phyloP scores from a whole-genome alignment of 2,329 filamentous ascomycete species.

The Pseudogymnoascus sp. region DNA sequence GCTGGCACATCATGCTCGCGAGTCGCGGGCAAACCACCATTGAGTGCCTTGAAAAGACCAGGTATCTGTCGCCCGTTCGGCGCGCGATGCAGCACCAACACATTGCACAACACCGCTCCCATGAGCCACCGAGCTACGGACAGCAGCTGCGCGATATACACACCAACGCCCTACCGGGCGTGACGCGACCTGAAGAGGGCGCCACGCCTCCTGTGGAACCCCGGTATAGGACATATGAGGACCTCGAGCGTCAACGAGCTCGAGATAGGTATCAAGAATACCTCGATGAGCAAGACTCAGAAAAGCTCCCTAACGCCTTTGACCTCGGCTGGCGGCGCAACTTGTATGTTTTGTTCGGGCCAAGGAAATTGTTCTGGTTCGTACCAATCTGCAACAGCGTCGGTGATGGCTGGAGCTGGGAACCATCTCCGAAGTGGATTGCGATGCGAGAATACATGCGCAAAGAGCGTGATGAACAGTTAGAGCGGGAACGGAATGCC shows the following conservation, averaged over 20 bases:
- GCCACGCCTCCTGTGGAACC: constrained; percentile 40
- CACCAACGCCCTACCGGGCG: constrained; percentile 69
- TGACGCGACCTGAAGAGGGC: constrained; percentile 75
- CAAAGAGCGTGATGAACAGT: constrained; percentile 49
- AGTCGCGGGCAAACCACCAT: constrained; percentile 82
- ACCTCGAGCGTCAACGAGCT: constrained; percentile 54
- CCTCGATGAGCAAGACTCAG: constrained; percentile 80
- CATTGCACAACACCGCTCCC: constrained; percentile 37
- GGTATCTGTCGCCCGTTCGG: constrained; percentile 76
- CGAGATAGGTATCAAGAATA: constrained; percentile 67
- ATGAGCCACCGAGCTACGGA: constrained; percentile 46
- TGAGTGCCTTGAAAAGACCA: constrained; percentile 89
- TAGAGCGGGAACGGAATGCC: constrained; percentile 53
- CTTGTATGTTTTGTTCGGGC: constrained; percentile 72
- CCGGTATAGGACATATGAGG: constrained; percentile 33
- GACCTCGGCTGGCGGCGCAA: constrained; percentile 80
- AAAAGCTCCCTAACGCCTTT: constrained; percentile 86
- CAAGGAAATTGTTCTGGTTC: constrained; percentile 62
- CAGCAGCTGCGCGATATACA: constrained; percentile 75
- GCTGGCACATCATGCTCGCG: constrained; percentile 82
- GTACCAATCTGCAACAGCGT: constrained; percentile 77
- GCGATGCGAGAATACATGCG: constrained; percentile 58
- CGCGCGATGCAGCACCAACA: constrained; percentile 59
- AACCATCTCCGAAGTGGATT: constrained; percentile 71
- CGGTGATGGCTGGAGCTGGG: constrained; percentile 93